phyloP scores from a whole-genome alignment of 495 filamentous ascomycete genomes.

The Penicillium crystallinum region DNA sequence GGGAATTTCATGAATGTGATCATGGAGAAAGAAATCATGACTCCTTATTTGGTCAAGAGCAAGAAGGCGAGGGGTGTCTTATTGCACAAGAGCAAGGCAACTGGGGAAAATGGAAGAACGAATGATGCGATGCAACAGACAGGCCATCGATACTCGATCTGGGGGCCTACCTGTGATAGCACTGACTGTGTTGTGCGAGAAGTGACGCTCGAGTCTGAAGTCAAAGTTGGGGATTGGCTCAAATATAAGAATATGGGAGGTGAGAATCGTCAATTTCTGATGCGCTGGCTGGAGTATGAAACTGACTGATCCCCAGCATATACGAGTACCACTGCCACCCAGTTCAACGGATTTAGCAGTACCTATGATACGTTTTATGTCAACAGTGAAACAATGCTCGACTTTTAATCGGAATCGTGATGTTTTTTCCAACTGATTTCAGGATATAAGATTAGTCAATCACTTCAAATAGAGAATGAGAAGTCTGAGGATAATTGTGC shows the following conservation, averaged over 20 bases:
- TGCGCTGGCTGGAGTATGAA: not conserved
- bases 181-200: slow-evolving; percentile 22
- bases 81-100: not conserved
- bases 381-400: slow-evolving; percentile 10
- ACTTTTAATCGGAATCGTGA: not conserved
- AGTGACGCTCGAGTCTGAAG: slow-evolving; percentile 15
- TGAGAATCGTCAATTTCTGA: slow-evolving; percentile 3
- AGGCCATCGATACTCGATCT: slow-evolving; percentile 25
- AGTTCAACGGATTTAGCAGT: slow-evolving; percentile 28
- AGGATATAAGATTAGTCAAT: not conserved
- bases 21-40: slow-evolving; percentile 21
- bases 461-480: not conserved
- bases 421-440: not conserved
- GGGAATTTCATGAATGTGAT: slow-evolving; percentile 29
- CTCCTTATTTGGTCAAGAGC: slow-evolving; percentile 3
- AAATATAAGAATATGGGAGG: slow-evolving; percentile 33
- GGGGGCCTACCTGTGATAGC: slow-evolving; percentile 36
- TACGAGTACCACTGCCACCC: slow-evolving; percentile 22
- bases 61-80: not conserved
- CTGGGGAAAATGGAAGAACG: not conserved
- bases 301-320: slow-evolving; percentile 13
- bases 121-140: not conserved
- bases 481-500: not conserved
- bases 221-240: slow-evolving; percentile 32
- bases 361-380: slow-evolving; percentile 11